Conservation (phyloP, 495 filamentous ascomycete genomes). For the Podospora comata region DNA sequence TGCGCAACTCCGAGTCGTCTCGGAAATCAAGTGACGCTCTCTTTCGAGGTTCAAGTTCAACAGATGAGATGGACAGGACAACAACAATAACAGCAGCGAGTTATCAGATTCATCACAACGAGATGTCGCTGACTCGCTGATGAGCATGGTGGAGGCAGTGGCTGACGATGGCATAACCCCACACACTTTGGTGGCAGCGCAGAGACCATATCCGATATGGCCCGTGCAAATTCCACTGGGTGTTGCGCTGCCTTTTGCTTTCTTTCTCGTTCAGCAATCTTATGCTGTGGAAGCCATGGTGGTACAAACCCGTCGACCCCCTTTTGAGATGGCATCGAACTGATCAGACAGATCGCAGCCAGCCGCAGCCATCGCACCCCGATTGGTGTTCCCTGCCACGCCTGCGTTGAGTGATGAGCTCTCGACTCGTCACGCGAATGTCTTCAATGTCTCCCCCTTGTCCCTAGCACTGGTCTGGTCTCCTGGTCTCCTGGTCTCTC, state of each 20-base stretch:
- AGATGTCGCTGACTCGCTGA: not conserved
- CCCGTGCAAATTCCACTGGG: not conserved
- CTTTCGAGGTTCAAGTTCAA: too few species aligned
- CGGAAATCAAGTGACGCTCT: not conserved
- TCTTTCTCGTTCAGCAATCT: not conserved
- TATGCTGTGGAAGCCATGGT: not conserved
- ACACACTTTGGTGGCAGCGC: too few species aligned
- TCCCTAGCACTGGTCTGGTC: not conserved
- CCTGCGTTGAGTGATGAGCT: too few species aligned
- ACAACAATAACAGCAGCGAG: too few species aligned
- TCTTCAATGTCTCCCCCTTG: conserved; percentile 1
- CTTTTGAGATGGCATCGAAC: conserved; percentile 8
- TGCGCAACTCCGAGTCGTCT: not conserved
- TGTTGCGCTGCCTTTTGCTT: not conserved
- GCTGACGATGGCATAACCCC: not conserved
- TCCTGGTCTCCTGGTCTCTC: not conserved
- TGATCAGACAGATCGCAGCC: conserved; percentile 10
- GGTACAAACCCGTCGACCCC: not conserved
- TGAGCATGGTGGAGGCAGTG: not conserved
- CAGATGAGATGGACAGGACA: too few species aligned
- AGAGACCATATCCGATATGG: not conserved
- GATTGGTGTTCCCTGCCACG: conserved; percentile 21
- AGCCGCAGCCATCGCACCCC: conserved; percentile 10
- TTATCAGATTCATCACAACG: not conserved
- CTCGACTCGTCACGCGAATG: conserved; percentile 20